Evolutionary conservation across 345 rosid species (phyloP), one percentile per base, ranked within the genome.

Genomic region (Eucalyptus tenuipes): DNA sequence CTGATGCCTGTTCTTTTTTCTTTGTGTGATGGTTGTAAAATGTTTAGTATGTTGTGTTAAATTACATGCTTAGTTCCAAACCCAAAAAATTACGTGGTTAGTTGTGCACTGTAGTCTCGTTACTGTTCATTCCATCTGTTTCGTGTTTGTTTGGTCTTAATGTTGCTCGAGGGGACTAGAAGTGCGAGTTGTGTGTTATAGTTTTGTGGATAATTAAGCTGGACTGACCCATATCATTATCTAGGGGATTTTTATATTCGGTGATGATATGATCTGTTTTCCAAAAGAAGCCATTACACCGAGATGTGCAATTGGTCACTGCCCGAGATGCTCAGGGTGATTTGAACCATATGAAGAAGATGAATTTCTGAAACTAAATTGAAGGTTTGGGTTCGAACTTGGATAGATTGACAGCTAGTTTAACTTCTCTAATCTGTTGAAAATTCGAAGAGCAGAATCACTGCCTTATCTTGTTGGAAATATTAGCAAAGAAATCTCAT

Each of bases 111-210:
- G 75, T 64, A 15, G 37, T 64, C 40, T 64, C 10, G 14, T 64
- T 14, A n/a, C 17, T 4, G 10, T 12, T 64, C 18, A 64, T n/a
- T 64, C 6, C 20, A 14, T n/a, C 20, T n/a, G 75, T n/a, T 59
- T 59, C 0, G 10, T 64, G 9, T 15, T 7, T n/a, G 75, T 20
- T 14, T n/a, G n/a, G 75, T 2, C 18, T n/a, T 15, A n/a, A n/a
- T n/a, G 68, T 59, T 59, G 14, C 68, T 5, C 4, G 14, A 12
- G 61, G 33, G 75, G 75, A 52, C 57, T 52, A 52, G 57, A 18
- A 52, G 10, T 18, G 24, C 24, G 8, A 52, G 55, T 52, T 15
- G 37, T 71, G 81, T 71, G 47, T 13, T 75, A 24, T 37, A 37
- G 82, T 75, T 37, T 75, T 18, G 27, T 13, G 82, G 42, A 6